Evolutionary conservation across 2,329 filamentous ascomycete species (phyloP), one percentile per base, ranked within the genome.

Genomic region (Stachybotrys elegans): DNA sequence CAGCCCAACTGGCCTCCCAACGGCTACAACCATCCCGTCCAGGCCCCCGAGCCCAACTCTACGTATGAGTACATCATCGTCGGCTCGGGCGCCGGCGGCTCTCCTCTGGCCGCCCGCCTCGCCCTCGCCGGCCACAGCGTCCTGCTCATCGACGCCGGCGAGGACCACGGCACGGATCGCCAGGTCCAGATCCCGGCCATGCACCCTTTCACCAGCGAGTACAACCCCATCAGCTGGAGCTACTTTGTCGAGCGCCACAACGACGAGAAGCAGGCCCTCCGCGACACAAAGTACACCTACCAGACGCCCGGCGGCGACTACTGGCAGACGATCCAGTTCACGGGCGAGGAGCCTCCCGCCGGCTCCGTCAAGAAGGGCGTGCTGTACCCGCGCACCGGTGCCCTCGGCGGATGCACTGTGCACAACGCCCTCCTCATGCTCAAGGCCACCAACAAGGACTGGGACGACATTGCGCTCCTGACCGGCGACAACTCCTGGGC

Each of bases 241-340:
- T 84, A 78, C 61, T 84, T 76, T 49, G 76, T 82, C n/a, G 71
- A 71, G 38, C 80, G 84, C 58, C 83, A 82, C 54, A 65, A 69
- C 8, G 71, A 83, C 48, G 62, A 76, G 36, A 58, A 61, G 19
- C 68, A 73, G 29, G 74, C 80, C 49, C 67, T 71, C 19, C 66
- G 68, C 42, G 78, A 84, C 56, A 74, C 64, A 51, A 84, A 84
- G 66, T 75, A 76, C 38, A 73, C 74, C 2, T 84, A 80, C 55
- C 55, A 70, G 9, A 76, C 74, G 1, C 65, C 71, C 0, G 60
- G 73, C 38, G 66, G 67, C 21, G 57, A 60, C 3, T 44, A 59
- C 20, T 65, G n/a, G n/a, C n/a, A n/a, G n/a, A n/a, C n/a, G n/a
- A n/a, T n/a, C n/a, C 59, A 71, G 22, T 81, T 81, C 53, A 74